A percentile compares a stretch with the other conserved stretches of the same genome.
phyloP scores from a whole-genome alignment of 2,329 filamentous ascomycete genomes.

The Ceratocystis papillata region DNA sequence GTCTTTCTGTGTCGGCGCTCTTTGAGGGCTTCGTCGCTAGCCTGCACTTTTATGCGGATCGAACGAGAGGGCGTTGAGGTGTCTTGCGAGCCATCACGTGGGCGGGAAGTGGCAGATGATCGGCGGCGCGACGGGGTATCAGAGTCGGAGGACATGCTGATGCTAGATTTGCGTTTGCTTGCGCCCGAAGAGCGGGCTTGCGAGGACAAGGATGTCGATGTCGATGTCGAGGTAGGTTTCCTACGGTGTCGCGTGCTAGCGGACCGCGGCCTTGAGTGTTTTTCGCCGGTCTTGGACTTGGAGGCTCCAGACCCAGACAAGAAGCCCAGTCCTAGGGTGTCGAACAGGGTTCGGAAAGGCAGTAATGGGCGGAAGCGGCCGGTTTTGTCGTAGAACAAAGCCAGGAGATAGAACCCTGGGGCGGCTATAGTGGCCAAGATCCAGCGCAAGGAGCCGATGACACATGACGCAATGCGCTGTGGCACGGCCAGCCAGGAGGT shows the following conservation, averaged over 20 bases:
- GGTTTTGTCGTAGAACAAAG: slow-evolving; percentile 70
- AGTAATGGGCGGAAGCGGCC: slow-evolving; percentile 68
- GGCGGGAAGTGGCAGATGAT: slow-evolving; percentile 38
- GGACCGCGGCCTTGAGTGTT: neutral
- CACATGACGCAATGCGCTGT: slow-evolving; percentile 56
- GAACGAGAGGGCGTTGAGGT: slow-evolving; percentile 42
- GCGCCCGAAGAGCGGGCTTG: slow-evolving; percentile 42
- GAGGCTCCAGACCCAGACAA: neutral
- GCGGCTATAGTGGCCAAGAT: slow-evolving; percentile 67
- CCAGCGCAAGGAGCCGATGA: slow-evolving; percentile 67
- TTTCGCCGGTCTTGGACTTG: slow-evolving; percentile 14
- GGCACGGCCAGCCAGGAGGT: slow-evolving; percentile 46
- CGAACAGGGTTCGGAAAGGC: slow-evolving; percentile 56
- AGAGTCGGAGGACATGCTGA: slow-evolving; percentile 21
- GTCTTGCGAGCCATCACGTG: slow-evolving; percentile 32
- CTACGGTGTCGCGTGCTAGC: slow-evolving; percentile 15
- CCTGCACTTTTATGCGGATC: slow-evolving; percentile 72
- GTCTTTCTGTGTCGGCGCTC: slow-evolving; percentile 61
- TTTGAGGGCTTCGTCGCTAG: slow-evolving; percentile 64
- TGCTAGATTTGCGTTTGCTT: slow-evolving; percentile 30
- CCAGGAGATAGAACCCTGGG: slow-evolving; percentile 71
- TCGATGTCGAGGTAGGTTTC: slow-evolving; percentile 11
- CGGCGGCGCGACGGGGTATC: slow-evolving; percentile 15
- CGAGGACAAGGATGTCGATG: slow-evolving; percentile 32
- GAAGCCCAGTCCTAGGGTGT: slow-evolving; percentile 12